Conservation (phyloP, 768 basidiomycete species). For the Russula virescens region DNA sequence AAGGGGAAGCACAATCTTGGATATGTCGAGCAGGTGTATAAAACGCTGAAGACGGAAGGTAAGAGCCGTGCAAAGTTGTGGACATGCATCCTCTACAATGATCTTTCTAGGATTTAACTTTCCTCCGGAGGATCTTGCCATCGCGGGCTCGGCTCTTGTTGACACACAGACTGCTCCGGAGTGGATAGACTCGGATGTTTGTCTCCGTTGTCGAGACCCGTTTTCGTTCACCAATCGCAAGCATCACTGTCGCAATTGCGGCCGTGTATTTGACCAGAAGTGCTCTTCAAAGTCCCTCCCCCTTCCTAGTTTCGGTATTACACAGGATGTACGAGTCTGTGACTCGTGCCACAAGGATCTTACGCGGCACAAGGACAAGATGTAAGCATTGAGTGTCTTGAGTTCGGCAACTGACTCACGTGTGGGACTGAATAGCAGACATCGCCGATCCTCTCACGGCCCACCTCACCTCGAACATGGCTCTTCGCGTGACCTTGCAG, state of each 20-base stretch:
- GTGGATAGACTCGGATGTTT: conserved; percentile 96
- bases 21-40: conserved; percentile 80
- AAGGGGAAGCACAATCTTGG: conserved; percentile 67
- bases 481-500: conserved; percentile 56
- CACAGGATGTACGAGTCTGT: conserved; percentile 89
- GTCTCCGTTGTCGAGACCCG: conserved; percentile 82
- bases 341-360: conserved; percentile 84
- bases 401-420: conserved; percentile 24
- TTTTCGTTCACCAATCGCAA: conserved; percentile 96
- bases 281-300: conserved; percentile 83
- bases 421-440: conserved; percentile 32
- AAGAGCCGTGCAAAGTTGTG: conserved; percentile 21
- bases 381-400: conserved; percentile 35
- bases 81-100: neutral
- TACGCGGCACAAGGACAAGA: conserved; percentile 54
- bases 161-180: conserved; percentile 90
- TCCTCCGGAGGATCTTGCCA: conserved; percentile 68
- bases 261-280: conserved; percentile 90
- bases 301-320: conserved; percentile 90
- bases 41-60: conserved; percentile 72
- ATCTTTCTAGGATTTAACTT: conserved; percentile 64
- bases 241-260: conserved; percentile 98
- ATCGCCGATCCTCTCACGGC: conserved; percentile 51
- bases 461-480: conserved; percentile 50
- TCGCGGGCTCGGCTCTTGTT: conserved; percentile 77